phyloP scores from a whole-genome alignment of 768 basidiomycete genomes.

The Suillus subluteus region DNA sequence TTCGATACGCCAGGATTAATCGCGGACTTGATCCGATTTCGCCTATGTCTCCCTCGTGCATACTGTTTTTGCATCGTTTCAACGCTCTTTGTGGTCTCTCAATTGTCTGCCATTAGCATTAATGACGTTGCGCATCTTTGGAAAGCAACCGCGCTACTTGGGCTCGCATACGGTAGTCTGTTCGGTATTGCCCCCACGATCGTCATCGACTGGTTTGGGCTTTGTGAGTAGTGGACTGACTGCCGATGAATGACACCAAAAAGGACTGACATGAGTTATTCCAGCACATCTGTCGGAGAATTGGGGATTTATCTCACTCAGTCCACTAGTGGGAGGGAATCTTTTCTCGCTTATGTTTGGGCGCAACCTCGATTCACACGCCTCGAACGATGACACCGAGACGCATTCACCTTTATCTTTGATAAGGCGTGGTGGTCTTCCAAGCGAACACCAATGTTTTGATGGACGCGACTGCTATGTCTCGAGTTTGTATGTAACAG shows the following conservation, averaged over 20 bases:
- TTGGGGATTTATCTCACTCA: conserved; percentile 78
- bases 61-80: conserved; percentile 73
- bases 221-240: conserved; percentile 55
- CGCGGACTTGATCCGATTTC: conserved; percentile 66
- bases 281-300: conserved; percentile 81
- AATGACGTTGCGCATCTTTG: conserved; percentile 67
- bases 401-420: conserved; percentile 1
- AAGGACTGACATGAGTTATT: not conserved
- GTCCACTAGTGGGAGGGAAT: conserved; percentile 81
- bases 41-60: conserved; percentile 63
- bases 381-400: conserved; percentile 18
- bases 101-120: conserved; percentile 58
- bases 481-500: conserved; percentile 54
- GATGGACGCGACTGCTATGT: conserved; percentile 64
- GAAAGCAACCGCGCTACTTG: conserved; percentile 41
- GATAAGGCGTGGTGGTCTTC: conserved; percentile 20
- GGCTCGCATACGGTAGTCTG: conserved; percentile 66
- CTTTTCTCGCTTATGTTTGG: conserved; percentile 87
- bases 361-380: conserved; percentile 76
- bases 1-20: conserved; percentile 52
- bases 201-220: conserved; percentile 86
- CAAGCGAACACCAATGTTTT: conserved; percentile 51
- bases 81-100: conserved; percentile 70
- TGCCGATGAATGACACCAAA: not conserved
- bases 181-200: conserved; percentile 80